Evolutionary conservation across 2,329 filamentous ascomycete species (phyloP), one percentile per base, ranked within the genome.

Genomic region (Pseudopithomyces maydicus): DNA sequence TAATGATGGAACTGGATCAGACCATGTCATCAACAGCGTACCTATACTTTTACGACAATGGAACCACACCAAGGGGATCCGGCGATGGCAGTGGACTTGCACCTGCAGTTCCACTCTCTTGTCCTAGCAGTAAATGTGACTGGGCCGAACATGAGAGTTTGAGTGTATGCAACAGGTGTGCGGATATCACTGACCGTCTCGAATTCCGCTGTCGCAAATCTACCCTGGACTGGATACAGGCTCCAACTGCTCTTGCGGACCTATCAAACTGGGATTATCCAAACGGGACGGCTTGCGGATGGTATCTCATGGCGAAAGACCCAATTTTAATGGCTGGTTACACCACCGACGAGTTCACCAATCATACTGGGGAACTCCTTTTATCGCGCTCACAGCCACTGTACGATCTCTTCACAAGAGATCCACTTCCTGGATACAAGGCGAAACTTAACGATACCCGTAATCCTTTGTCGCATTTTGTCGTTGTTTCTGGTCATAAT

Each of bases 281-380:
- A 36, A 57, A 59, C 33, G 57, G 57, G 17, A 60, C 54, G n/a
- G 29, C 36, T 1, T 60, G 57, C 26, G 54, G 57, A 19, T 60
- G 53, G 48, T 60, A 33, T 19, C 47, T 60, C 3, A 57, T 55
- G 42, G 32, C 54, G 2, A 42, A 55, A 4, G 26, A 35, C 1
- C 59, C 59, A 1, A 19, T 57, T 22, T 54, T 62, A 6, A 57
- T 62, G 59, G 45, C 57, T 7, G 59, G 59, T 2, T 59, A 62
- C 23, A 57, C 23, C 15, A 23, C 26, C 36, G 49, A 58, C 46
- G 17, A 12, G 14, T 20, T 38, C 23, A 45, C 52, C 12, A 42
- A 33, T 19, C 7, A 52, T 38, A 45, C 55, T 22, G 49, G 51
- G 15, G 42, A 58, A 15, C 26, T 57, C 17, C 29, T 63, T 3